Evolutionary conservation across 2,329 filamentous ascomycete genomes (phyloP).

Genomic region (Myrmaecium sp.): DNA sequence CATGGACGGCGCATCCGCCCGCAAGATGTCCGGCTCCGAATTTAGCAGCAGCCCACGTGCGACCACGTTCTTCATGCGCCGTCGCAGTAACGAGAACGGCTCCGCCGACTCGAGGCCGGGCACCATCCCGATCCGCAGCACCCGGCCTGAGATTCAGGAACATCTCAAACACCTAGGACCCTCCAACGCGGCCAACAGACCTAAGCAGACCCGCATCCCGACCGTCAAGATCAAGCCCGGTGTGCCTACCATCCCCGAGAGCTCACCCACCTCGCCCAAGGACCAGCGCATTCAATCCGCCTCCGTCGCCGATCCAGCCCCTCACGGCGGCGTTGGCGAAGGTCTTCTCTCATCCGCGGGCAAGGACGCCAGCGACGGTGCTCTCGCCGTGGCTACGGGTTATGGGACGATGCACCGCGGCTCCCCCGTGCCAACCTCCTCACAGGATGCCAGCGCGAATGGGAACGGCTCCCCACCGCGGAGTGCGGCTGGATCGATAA

Average conservation of each 20-base stretch:
- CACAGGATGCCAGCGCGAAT: slow-evolving; percentile 5
- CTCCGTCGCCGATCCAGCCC: slow-evolving; percentile 19
- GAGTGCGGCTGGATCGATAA: slow-evolving; percentile 1
- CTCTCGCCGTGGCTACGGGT: slow-evolving; percentile 36
- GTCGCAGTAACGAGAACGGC: slow-evolving; percentile 25
- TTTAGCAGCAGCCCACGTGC: slow-evolving; percentile 13
- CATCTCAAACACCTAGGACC: slow-evolving; percentile 48
- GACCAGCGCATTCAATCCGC: slow-evolving; percentile 21
- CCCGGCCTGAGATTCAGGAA: slow-evolving; percentile 38
- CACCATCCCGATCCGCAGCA: slow-evolving; percentile 28
- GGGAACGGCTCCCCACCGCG: slow-evolving; percentile 2
- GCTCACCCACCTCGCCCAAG: slow-evolving; percentile 23
- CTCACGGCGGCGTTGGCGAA: slow-evolving; percentile 35
- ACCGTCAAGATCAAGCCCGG: slow-evolving; percentile 50
- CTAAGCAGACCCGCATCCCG: slow-evolving; percentile 42
- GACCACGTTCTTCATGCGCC: slow-evolving; percentile 27
- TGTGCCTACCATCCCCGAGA: slow-evolving; percentile 25
- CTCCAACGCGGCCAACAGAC: slow-evolving; percentile 43
- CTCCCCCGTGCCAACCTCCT: slow-evolving; percentile 12
- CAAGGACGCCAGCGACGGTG: slow-evolving; percentile 45
- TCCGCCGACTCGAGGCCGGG: slow-evolving; percentile 9
- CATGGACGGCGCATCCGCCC: slow-evolving; percentile 4
- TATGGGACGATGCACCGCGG: slow-evolving; percentile 24
- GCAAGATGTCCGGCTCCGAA: slow-evolving; percentile 17
- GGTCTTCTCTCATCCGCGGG: slow-evolving; percentile 37